phyloP scores from a whole-genome alignment of 2,329 filamentous ascomycete species.

The Xylaria sp. region DNA sequence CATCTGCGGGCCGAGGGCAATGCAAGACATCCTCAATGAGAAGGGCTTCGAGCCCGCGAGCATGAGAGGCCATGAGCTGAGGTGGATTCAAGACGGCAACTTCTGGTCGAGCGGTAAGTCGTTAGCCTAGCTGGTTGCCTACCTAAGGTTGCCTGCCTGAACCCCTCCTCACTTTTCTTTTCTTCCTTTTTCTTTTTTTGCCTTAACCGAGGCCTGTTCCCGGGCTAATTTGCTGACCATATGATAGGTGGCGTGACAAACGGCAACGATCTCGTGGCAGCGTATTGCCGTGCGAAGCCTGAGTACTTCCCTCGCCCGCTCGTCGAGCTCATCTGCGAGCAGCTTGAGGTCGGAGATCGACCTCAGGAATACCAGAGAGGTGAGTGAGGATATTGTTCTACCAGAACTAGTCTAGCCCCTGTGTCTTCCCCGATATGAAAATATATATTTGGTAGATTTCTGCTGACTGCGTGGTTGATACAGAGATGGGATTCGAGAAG shows the following conservation, averaged over 20 bases:
- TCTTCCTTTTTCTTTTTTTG: too few species aligned
- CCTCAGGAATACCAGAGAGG: conserved; percentile 56
- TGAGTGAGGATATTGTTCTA: conserved; percentile 35
- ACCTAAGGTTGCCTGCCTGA: not conserved
- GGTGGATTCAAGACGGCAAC: conserved; percentile 65
- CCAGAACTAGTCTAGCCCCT: not conserved
- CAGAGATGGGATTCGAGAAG: conserved; percentile 28
- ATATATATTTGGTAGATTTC: not conserved
- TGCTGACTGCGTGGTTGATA: conserved; percentile 5
- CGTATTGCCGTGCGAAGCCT: conserved; percentile 59
- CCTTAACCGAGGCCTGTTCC: too few species aligned
- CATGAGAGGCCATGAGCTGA: conserved; percentile 58
- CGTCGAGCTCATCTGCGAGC: conserved; percentile 56
- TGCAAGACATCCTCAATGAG: conserved; percentile 55
- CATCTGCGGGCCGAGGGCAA: conserved; percentile 59
- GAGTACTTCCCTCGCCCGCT: conserved; percentile 57
- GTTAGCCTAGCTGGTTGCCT: not conserved
- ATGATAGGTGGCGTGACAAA: conserved; percentile 64
- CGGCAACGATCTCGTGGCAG: conserved; percentile 65
- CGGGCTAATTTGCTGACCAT: conserved; percentile 10
- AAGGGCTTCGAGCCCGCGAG: conserved; percentile 54
- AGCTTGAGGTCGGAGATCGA: conserved; percentile 63
- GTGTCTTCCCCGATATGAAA: not conserved
- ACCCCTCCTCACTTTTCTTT: not conserved
- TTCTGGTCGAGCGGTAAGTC: conserved; percentile 65